Evolutionary conservation across 2,329 filamentous ascomycete species (phyloP).

Genomic region (Metarhizium sp.): DNA sequence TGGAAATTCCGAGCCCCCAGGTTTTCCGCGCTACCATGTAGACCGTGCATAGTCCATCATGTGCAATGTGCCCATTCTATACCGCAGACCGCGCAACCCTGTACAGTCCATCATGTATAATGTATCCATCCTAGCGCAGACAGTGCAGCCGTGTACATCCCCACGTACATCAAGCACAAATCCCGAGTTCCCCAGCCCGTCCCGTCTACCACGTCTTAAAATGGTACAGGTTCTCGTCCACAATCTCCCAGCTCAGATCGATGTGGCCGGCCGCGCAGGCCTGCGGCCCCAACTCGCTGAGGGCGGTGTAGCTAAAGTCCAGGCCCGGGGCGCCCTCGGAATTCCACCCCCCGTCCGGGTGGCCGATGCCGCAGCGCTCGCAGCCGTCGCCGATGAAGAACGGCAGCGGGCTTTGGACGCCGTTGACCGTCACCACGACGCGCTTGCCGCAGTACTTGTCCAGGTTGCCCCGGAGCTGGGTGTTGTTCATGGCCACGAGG

Average conservation of each 20-base stretch:
- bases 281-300: slow-evolving; percentile 5
- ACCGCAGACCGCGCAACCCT: too few species aligned
- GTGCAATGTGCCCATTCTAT: too few species aligned
- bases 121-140: not conserved
- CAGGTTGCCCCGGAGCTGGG: slow-evolving; percentile 4
- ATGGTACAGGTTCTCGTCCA: slow-evolving; percentile 9
- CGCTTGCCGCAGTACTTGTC: slow-evolving; percentile 11
- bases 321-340: not conserved
- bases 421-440: slow-evolving; percentile 10
- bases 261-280: slow-evolving; percentile 10
- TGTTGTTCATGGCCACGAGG: slow-evolving; percentile 12
- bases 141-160: too few species aligned
- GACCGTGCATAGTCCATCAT: too few species aligned
- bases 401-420: slow-evolving; percentile 1
- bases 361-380: slow-evolving; percentile 3
- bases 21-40: too few species aligned
- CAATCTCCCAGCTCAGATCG: slow-evolving; percentile 9
- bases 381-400: slow-evolving; percentile 7
- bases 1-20: too few species aligned
- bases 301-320: slow-evolving; percentile 5
- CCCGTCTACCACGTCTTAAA: slow-evolving; percentile 4
- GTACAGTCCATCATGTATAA: too few species aligned
- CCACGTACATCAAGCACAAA: too few species aligned
- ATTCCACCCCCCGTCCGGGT: slow-evolving; percentile 5
- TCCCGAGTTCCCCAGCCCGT: too few species aligned